Conservation (phyloP, 352 stramenopile genomes). For the Pythium aquatile region DNA sequence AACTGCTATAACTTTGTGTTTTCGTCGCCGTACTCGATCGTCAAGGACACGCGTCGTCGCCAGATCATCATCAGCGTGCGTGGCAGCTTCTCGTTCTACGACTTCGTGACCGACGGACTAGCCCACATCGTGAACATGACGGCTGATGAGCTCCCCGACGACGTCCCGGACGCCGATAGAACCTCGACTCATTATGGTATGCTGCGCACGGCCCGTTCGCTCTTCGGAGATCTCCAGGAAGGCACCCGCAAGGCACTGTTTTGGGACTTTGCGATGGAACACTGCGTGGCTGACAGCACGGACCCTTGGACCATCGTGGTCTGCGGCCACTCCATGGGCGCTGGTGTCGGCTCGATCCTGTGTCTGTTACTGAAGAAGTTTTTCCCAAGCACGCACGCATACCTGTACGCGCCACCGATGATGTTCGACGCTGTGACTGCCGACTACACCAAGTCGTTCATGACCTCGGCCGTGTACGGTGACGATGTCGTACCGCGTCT, state of each 20-base stretch:
- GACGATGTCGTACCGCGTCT: constrained; percentile 71
- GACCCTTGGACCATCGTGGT: constrained; percentile 66
- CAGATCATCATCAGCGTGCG: constrained; percentile 77
- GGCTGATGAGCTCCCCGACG: constrained; percentile 45
- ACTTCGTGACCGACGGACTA: constrained; percentile 75
- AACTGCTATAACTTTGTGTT: constrained; percentile 82
- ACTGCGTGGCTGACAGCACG: constrained; percentile 37
- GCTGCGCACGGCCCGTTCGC: constrained; percentile 60
- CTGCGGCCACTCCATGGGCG: constrained; percentile 81
- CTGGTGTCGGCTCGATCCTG: constrained; percentile 71
- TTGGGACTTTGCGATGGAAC: constrained; percentile 60
- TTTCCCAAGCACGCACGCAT: constrained; percentile 55
- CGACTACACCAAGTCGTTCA: constrained; percentile 57
- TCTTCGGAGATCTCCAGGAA: constrained; percentile 59
- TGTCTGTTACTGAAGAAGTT: constrained; percentile 56
- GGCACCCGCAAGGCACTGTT: constrained; percentile 56
- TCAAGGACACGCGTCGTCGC: constrained; percentile 55
- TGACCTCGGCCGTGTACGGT: constrained; percentile 68
- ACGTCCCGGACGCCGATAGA: constrained; percentile 44
- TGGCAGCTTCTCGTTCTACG: constrained; percentile 76
- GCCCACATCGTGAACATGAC: constrained; percentile 66
- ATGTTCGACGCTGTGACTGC: constrained; percentile 64
- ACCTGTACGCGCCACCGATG: constrained; percentile 63
- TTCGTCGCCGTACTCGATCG: constrained; percentile 70
- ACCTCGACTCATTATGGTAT: constrained; percentile 73